Evolutionary conservation across 2,329 filamentous ascomycete genomes (phyloP), one percentile per base, ranked within the genome.

Genomic region (Fusarium hostae): DNA sequence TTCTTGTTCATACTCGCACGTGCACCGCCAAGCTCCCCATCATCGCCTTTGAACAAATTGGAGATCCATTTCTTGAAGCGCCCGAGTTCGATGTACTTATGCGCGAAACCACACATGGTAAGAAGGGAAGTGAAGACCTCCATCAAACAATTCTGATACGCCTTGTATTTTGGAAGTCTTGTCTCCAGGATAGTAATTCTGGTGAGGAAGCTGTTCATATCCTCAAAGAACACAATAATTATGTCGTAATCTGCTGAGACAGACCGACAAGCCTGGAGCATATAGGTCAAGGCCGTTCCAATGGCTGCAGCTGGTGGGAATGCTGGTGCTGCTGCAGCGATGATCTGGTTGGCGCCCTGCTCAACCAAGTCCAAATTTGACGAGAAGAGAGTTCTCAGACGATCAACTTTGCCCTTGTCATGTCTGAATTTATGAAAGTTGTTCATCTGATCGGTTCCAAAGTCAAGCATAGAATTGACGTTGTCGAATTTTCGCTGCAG

Each of bases 161-260:
- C 76, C 22, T 71, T 76, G 34, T 73, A 47, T 12, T 74, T 68
- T 1, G 80, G 79, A 3, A 81, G 67, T n/a, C 79, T 72, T 1
- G 69, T 74, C 63, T 82, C 78, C 1, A 83, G 43, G 11, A 82
- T 77, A 0, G 77, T 75, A 2, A 82, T 76, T 3, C 81, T 76
- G 30, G 77, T 69, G 7, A 83, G 71, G 28, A 83, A 82, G 9
- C 78, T 79, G 51, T 79, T 79, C 73, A 82, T 81, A 13, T 79
- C 77, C 3, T 80, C 76, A 54, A 83, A 83, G 56, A 83, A 84
- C 7, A 76, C 75, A n/a, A 79, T 74, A 1, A 83, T 75, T 4
- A 79, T 72, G 30, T 84, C 81, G 39, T 82, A 83, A 44, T 84
- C 81, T 1, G 79, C 80, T 1, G 76, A 79, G 0, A 81, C 79